Base-by-base conservation (phyloP, 1,284 basidiomycete species). In the Lignosus rhinocerotis region DNA sequence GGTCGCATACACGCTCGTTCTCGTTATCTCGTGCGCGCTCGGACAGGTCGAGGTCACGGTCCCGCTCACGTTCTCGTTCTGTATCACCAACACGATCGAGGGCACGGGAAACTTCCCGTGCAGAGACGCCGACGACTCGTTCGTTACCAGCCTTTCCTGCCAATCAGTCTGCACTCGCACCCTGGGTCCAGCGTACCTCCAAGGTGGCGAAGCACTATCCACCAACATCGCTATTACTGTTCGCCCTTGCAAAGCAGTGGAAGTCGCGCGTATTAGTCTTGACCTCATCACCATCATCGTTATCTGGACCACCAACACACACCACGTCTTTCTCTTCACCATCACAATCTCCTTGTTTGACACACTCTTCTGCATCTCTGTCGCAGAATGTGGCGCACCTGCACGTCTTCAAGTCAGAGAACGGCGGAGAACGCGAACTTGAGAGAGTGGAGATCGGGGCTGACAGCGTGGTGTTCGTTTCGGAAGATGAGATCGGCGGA, bases 371-470 rank as follows among this genome's bases (percentile, higher is more conserved):
- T 42, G 45, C 53, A 34, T 61, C 53, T 66, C 72, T 30, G 64
- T 72, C 56, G 67, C 53, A 77, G 76, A 36, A 68, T 72, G 71
- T 78, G 39, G 87, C 83, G 9, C 85, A 88, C 69, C 73, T 91
- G 33, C 89, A 92, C 69, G 69, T 92, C 34, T 92, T 92, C 76
- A 89, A 89, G 68, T 77, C 78, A 10, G 66, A 78, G 1, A 73
- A 75, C 6, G 69, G 76, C 11, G 83, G 86, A 17, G 88, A 90
- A 55, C 80, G 75, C 47, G 90, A 92, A 70, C 61, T 90, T 6
- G 88, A 92, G 69, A 76, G 89, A 45, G 70, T 92, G 32, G 84
- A 86, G 67, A 88, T 92, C 62, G 86, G 86, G 57, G 87, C 89
- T 65, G 81, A 87, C 44, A 89, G 85, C 50, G 84, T 87, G 46